phyloP scores from a whole-genome alignment of 306 rosid genomes.

The Lathyrus sativus region DNA sequence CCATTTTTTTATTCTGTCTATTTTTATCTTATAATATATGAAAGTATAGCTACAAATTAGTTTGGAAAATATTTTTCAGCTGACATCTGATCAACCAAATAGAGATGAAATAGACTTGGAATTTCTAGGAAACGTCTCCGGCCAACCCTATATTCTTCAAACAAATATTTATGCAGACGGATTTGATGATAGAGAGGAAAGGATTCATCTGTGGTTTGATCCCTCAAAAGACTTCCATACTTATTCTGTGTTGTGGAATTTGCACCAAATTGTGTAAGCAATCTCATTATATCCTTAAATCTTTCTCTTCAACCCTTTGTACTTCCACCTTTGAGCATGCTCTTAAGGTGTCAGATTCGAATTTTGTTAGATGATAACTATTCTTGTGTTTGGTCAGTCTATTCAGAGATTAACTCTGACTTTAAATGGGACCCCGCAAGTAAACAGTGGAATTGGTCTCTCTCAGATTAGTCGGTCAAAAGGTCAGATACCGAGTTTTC shows the following conservation, averaged over 20 bases:
- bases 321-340: background rate
- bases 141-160: conserved; percentile 76
- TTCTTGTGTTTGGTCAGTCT: too few relatives aligned
- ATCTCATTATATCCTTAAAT: conserved; percentile 5
- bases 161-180: conserved; percentile 83
- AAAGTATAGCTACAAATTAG: background rate
- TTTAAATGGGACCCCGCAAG: too few relatives aligned
- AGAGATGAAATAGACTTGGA: conserved; percentile 86
- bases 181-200: conserved; percentile 73
- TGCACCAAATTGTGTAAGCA: conserved; percentile 85
- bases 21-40: conserved; percentile 6
- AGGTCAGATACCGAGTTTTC: background rate
- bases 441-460: too few relatives aligned
- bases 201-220: conserved; percentile 93
- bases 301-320: background rate
- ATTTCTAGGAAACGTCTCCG: conserved; percentile 83
- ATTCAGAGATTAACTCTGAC: too few relatives aligned
- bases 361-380: too few relatives aligned
- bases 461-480: too few relatives aligned
- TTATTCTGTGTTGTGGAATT: conserved; percentile 85
- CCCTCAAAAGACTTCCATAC: conserved; percentile 84
- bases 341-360: too few relatives aligned
- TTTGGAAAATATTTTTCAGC: conserved; percentile 49
- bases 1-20: background rate
- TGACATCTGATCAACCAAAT: conserved; percentile 85